phyloP scores from a whole-genome alignment of 257 asterid species.

The Fraxinus cuspidata region DNA sequence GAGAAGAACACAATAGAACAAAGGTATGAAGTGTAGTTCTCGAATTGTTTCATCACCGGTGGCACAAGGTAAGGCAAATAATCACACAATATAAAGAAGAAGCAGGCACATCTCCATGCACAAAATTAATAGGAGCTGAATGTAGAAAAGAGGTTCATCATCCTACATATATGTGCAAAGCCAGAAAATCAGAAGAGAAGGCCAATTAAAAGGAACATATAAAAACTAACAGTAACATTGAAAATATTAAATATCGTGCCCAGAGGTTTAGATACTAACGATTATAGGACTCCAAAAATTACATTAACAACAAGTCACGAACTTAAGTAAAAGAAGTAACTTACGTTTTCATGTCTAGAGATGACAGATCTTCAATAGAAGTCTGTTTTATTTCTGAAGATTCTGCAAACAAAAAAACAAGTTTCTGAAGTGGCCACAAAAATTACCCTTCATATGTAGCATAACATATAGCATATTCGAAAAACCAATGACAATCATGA shows the following conservation, averaged over 20 bases:
- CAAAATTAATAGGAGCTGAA: neutral
- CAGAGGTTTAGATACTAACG: neutral
- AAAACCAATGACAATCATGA: neutral
- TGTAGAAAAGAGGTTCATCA: neutral
- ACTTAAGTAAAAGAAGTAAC: slow-evolving; percentile 19
- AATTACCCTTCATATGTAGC: neutral
- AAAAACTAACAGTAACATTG: slow-evolving; percentile 4
- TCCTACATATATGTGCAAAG: neutral
- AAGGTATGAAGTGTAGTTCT: neutral
- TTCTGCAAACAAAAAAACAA: slow-evolving; percentile 23
- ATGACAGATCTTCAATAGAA: slow-evolving; percentile 46
- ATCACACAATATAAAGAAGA: neutral
- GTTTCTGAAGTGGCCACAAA: neutral
- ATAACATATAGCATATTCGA: neutral
- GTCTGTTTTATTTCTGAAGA: slow-evolving; percentile 42
- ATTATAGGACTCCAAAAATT: neutral
- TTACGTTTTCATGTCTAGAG: slow-evolving; percentile 56
- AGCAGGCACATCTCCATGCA: neutral
- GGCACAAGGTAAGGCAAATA: neutral
- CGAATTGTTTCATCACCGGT: neutral
- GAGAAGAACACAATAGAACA: neutral
- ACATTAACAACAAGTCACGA: slow-evolving; percentile 1
- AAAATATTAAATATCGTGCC: slow-evolving; percentile 19
- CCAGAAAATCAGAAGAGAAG: neutral
- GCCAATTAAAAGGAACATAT: neutral